Evolutionary conservation across 768 basidiomycete species (phyloP), one percentile per base, ranked within the genome.

Genomic region (Lenzites betulinus): DNA sequence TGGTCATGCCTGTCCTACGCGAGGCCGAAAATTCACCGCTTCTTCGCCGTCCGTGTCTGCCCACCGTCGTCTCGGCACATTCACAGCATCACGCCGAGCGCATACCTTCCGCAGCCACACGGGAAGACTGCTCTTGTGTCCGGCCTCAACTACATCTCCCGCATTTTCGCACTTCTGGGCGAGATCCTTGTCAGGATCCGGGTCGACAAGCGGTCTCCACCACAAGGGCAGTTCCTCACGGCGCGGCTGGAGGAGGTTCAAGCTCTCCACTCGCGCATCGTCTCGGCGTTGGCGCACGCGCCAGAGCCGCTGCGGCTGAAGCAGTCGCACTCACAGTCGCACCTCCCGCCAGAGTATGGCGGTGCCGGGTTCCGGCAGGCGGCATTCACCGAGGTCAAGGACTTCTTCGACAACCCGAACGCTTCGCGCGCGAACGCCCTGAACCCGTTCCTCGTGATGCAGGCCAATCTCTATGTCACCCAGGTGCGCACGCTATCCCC

Each of bases 341-440:
- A 82, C 38, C 71, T 83, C 48, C 80, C 83, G 6, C 75, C 80
- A 13, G 89, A 90, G 62, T 87, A 81, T 62, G 83, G 85, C 7
- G 88, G 86, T 25, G 83, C 85, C 36, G 86, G 85, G 12, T 94
- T 92, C 78, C 79, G 87, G 33, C 88, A 92, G 73, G 87, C 87
- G 9, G 93, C 94, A 2, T 92, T 93, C 64, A 88, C 87, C 2
- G 91, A 94, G 74, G 88, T 96, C 63, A 90, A 90, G 70, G 89
- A 93, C 71, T 92, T 94, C 71, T 96, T 95, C 71, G 88, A 93
- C 64, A 92, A 95, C 67, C 93, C 94, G 13, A 90, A 93, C 63
- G 92, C 92, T 8, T 90, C 86, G 9, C 83, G 90, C 22, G 91
- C 86, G 57, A 90, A 91, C 68, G 93, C 93, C 0, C 81, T 92